These are phyloP conservation scores for Psilocybe cubensis DNA, from an alignment of 768 basidiomycete genomes.

Conservation along the genomic window DNA sequence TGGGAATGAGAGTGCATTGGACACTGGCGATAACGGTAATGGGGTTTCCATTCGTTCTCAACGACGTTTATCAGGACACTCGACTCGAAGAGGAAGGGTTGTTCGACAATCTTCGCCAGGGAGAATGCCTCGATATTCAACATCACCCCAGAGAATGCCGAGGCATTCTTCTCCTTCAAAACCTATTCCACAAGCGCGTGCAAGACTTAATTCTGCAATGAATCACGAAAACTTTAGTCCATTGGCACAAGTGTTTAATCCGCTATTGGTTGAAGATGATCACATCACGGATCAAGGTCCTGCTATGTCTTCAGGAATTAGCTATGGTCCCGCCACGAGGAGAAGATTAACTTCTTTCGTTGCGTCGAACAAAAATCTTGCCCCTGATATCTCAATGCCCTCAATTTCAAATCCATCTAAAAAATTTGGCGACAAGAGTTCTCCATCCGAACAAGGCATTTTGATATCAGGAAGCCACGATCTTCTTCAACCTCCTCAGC, in stretches of 20 bases:
- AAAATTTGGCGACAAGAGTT: constrained; percentile 16
- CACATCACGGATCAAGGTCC: constrained; percentile 31
- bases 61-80: constrained; percentile 23
- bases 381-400: constrained; percentile 1
- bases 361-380: constrained; percentile 17
- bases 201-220: constrained; percentile 48
- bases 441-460: constrained; percentile 4
- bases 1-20: constrained; percentile 62
- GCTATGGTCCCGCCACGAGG: constrained; percentile 48
- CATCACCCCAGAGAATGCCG: constrained; percentile 13
- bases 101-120: constrained; percentile 17
- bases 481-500: constrained; percentile 7
- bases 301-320: constrained; percentile 31
- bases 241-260: constrained; percentile 76
- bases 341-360: constrained; percentile 44
- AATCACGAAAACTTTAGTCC: constrained; percentile 57
- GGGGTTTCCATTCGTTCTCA: constrained; percentile 17
- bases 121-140: constrained; percentile 2
- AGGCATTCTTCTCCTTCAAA: constrained; percentile 22
- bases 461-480: constrained; percentile 19
- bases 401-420: constrained; percentile 8
- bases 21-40: constrained; percentile 43
- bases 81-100: constrained; percentile 14
- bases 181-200: constrained; percentile 32
- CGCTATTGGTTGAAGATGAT: constrained; percentile 58